A percentile compares a stretch with the other conserved stretches of the same genome.
phyloP scores from a whole-genome alignment of 2,329 filamentous ascomycete genomes.

The Dissoconium aciculare region DNA sequence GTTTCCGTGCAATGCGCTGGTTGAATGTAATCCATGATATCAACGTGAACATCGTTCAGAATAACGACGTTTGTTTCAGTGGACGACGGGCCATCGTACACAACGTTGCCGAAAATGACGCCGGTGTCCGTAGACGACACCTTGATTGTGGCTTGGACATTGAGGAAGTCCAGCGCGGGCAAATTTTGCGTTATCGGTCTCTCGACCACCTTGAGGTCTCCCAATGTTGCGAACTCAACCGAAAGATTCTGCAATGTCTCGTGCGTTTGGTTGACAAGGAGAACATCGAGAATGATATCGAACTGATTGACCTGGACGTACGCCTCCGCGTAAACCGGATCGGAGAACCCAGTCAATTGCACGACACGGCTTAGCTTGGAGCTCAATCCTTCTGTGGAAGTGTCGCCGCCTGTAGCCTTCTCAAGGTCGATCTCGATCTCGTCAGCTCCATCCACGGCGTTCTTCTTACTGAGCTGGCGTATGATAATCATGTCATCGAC shows the following conservation, averaged over 20 bases:
- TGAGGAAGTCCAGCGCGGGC: slow-evolving; percentile 89
- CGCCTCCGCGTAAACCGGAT: slow-evolving; percentile 95
- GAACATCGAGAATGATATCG: slow-evolving; percentile 90
- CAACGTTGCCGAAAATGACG: slow-evolving; percentile 96
- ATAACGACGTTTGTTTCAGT: slow-evolving; percentile 96
- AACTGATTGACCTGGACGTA: slow-evolving; percentile 99
- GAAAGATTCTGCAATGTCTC: slow-evolving; percentile 95
- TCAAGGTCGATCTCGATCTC: slow-evolving; percentile 82
- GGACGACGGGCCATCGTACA: slow-evolving; percentile 85
- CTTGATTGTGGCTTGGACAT: slow-evolving; percentile 97
- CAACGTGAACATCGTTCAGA: slow-evolving; percentile 91
- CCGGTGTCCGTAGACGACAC: slow-evolving; percentile 95
- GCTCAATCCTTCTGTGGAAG: slow-evolving; percentile 66
- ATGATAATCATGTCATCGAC: slow-evolving; percentile 92
- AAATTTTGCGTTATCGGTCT: slow-evolving; percentile 92
- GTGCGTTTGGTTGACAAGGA: slow-evolving; percentile 91
- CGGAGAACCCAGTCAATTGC: slow-evolving; percentile 93
- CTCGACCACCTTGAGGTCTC: slow-evolving; percentile 95
- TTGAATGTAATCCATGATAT: slow-evolving; percentile 99
- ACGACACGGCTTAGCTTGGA: slow-evolving; percentile 94
- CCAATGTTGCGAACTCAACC: slow-evolving; percentile 95
- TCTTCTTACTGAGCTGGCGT: slow-evolving; percentile 85
- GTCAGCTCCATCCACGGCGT: slow-evolving; percentile 59
- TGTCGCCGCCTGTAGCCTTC: slow-evolving; percentile 84
- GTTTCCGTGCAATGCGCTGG: slow-evolving; percentile 93